Evolutionary conservation across 176 grass and related monocot species (phyloP), one percentile per base, ranked within the genome.

Genomic region (Calamus simplicifolius): DNA sequence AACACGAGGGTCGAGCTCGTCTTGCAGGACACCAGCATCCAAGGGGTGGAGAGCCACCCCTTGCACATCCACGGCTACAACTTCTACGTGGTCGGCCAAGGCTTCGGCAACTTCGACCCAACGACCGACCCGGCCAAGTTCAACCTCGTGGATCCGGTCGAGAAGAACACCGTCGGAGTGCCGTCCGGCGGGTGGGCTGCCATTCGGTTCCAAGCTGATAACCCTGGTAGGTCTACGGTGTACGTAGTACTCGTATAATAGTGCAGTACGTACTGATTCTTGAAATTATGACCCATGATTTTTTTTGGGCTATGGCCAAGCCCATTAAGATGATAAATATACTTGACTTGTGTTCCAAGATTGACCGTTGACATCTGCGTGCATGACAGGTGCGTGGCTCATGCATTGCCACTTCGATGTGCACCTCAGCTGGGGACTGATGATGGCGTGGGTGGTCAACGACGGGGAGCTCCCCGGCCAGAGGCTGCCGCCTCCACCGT

Each of bases 21-120:
- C 70, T 16, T 94, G 77, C 84, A 94, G 74, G 89, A 79, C 27
- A 94, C 89, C 1, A 81, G 75, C 67, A 81, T 94, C 31, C 70
- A 52, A 53, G 80, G 73, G 31, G 70, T 50, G 26, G 89, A 94
- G 77, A 88, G 77, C 74, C 84, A 94, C 50, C 89, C 89, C 0
- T 51, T 94, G 16, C 89, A 88, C 66, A 23, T 88, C 25, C 89
- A 88, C 50, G 84, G 89, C 3, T 85, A 75, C 69, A 51, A 94
- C 50, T 94, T 94, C 58, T 94, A 67, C 66, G 70, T 94, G 0
- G 63, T 94, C 8, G 89, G 67, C 0, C 29, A 73, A 28, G 89
- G 89, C 6, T 85, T 79, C 43, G 89, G 84, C 6, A 88, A 88
- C 57, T 94, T 65, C 43, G 59, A 88, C 72, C 74, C 84, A 0